These are phyloP conservation scores for Linum usitatissimum DNA, from an alignment of 345 rosid genomes.

Conservation along the genomic window DNA sequence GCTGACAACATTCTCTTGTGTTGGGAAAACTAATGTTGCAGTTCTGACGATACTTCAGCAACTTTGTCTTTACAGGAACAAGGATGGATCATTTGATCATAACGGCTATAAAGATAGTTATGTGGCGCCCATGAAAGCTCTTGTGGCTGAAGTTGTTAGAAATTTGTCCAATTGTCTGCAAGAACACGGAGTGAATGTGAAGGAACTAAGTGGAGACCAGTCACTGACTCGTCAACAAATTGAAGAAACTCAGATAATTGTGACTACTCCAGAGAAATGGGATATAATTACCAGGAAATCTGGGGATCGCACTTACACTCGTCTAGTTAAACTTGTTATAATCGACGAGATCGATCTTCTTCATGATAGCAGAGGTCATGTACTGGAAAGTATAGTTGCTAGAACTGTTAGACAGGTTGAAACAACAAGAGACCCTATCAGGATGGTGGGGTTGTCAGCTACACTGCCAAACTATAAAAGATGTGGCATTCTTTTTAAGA, in stretches of 20 bases:
- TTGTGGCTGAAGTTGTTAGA: constrained; percentile 92
- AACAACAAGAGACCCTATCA: constrained; percentile 78
- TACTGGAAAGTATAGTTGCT: constrained; percentile 95
- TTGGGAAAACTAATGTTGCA: constrained; percentile 93
- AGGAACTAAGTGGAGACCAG: constrained; percentile 94
- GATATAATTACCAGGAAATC: constrained; percentile 93
- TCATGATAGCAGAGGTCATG: constrained; percentile 96
- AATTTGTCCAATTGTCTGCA: constrained; percentile 76
- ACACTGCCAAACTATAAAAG: constrained; percentile 93
- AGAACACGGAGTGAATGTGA: constrained; percentile 61
- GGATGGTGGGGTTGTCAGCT: constrained; percentile 91
- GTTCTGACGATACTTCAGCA: constrained; percentile 96
- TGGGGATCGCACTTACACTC: constrained; percentile 97
- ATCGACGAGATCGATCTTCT: constrained; percentile 96
- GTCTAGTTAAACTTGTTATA: constrained; percentile 78
- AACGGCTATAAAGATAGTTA: constrained; percentile 84
- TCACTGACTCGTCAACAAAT: constrained; percentile 84
- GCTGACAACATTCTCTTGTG: constrained; percentile 83
- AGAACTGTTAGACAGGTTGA: constrained; percentile 94
- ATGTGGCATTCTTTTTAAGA: constrained; percentile 78
- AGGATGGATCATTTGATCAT: constrained; percentile 68
- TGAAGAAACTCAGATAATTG: constrained; percentile 91
- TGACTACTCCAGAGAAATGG: constrained; percentile 99
- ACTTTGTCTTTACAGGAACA: constrained; percentile 43
- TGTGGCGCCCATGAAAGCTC: constrained; percentile 99